Evolutionary conservation across 768 basidiomycete species (phyloP).

Genomic region (Sporobolomyces phaffii): DNA sequence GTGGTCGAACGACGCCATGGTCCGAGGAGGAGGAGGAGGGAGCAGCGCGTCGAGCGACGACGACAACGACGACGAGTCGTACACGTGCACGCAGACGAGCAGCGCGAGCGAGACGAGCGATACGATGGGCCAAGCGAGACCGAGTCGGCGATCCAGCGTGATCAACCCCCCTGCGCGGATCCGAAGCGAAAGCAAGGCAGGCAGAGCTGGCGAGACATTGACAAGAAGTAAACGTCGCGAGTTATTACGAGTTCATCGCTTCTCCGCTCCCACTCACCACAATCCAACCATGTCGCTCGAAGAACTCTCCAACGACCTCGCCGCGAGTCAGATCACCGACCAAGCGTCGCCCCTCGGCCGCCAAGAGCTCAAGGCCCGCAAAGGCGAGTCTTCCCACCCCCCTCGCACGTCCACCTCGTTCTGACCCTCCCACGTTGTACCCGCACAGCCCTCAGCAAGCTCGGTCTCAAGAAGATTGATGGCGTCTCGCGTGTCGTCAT

Average conservation of each 20-base stretch:
- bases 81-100: not conserved
- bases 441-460: slow-evolving; percentile 62
- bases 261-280: not conserved
- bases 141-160: too few relatives aligned
- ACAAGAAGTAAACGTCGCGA: too few relatives aligned
- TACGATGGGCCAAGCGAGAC: too few relatives aligned
- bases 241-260: too few relatives aligned
- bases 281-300: slow-evolving; percentile 11
- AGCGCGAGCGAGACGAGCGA: too few relatives aligned
- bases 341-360: slow-evolving; percentile 12
- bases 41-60: not conserved
- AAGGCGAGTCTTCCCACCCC: slow-evolving; percentile 8
- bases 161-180: too few relatives aligned
- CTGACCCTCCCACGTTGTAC: not conserved
- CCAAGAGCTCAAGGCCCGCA: slow-evolving; percentile 31
- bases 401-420: not conserved
- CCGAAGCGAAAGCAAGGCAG: too few relatives aligned
- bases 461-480: slow-evolving; percentile 87
- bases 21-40: not conserved
- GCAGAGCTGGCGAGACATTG: too few relatives aligned
- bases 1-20: too few relatives aligned
- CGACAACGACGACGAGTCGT: not conserved
- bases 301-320: slow-evolving; percentile 8
- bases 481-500: slow-evolving; percentile 92
- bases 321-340: not conserved